A percentile compares a stretch with the other conserved stretches of the same genome.
phyloP scores from a whole-genome alignment of 1,284 basidiomycete species.

The Coniophora puteana region DNA sequence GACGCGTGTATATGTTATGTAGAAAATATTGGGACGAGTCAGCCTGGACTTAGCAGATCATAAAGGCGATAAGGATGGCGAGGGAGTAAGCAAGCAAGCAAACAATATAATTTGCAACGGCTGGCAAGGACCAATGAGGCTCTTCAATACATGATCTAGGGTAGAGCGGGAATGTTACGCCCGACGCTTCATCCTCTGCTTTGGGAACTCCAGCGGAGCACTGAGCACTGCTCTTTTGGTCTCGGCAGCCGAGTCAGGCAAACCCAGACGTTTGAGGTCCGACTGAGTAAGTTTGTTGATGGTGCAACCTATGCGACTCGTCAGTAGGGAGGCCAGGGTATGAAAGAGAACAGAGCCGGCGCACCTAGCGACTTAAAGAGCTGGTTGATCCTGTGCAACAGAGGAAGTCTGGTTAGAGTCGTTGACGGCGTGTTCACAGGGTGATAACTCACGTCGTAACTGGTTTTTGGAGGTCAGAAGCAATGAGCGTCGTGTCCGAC shows the following conservation, averaged over 20 bases:
- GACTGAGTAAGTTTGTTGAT: slow-evolving; percentile 53
- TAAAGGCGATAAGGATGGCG: no score
- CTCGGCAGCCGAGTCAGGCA: slow-evolving; percentile 54
- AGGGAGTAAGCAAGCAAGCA: no score
- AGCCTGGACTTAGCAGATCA: no score
- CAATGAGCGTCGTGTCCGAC: slow-evolving; percentile 63
- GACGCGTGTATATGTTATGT: no score
- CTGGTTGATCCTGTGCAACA: slow-evolving; percentile 37
- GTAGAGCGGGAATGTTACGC: background rate
- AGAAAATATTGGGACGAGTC: no score
- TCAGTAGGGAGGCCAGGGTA: background rate
- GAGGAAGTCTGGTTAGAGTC: background rate
- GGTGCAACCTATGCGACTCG: slow-evolving; percentile 59
- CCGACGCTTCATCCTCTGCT: slow-evolving; percentile 41
- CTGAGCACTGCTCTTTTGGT: slow-evolving; percentile 69
- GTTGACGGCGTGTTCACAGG: background rate
- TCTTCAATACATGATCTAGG: background rate
- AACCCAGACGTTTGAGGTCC: slow-evolving; percentile 65
- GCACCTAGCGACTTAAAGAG: slow-evolving; percentile 54
- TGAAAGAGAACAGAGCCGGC: slow-evolving; percentile 29
- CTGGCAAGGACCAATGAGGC: no score
- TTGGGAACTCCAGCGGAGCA: slow-evolving; percentile 79
- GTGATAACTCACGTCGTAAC: slow-evolving; percentile 55
- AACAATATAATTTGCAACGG: no score
- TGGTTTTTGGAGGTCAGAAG: slow-evolving; percentile 69